These are phyloP conservation scores for Nannizziopsis barbatae DNA, from an alignment of 2,329 filamentous ascomycete genomes.

Conservation along the genomic window DNA sequence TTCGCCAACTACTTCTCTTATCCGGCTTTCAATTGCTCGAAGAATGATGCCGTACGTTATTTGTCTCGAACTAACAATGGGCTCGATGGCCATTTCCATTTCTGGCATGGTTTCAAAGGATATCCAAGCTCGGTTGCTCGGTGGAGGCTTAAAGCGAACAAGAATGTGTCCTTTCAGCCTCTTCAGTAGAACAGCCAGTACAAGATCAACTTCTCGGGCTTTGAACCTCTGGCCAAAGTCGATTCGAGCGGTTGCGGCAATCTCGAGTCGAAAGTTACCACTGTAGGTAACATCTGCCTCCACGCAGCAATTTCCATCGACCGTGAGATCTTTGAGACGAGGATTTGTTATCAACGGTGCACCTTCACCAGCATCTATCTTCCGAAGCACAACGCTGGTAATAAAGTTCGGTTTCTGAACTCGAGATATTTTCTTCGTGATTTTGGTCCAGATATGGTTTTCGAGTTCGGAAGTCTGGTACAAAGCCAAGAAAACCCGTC, in stretches of 20 bases:
- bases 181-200: slow-evolving; percentile 75
- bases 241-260: slow-evolving; percentile 84
- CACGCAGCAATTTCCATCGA: slow-evolving; percentile 79
- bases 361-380: slow-evolving; percentile 74
- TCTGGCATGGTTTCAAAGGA: slow-evolving; percentile 89
- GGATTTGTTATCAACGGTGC: slow-evolving; percentile 84
- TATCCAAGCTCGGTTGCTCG: slow-evolving; percentile 93
- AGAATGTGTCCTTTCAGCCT: slow-evolving; percentile 75
- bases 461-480: slow-evolving; percentile 78
- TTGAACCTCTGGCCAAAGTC: slow-evolving; percentile 85
- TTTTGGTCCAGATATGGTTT: slow-evolving; percentile 66
- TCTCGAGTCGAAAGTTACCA: slow-evolving; percentile 78
- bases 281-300: slow-evolving; percentile 83
- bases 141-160: slow-evolving; percentile 83
- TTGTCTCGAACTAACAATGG: slow-evolving; percentile 86
- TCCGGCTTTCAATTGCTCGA: slow-evolving; percentile 84
- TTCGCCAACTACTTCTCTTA: slow-evolving; percentile 87
- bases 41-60: slow-evolving; percentile 91
- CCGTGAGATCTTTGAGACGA: slow-evolving; percentile 72
- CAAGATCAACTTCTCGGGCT: slow-evolving; percentile 73
- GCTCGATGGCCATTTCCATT: slow-evolving; percentile 87
- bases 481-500: slow-evolving; percentile 74
- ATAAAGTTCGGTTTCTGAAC: slow-evolving; percentile 88
- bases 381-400: slow-evolving; percentile 68
- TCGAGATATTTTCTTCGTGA: slow-evolving; percentile 90